Base-by-base conservation (phyloP, 1,284 basidiomycete genomes). In the Ganoderma meredithae region DNA sequence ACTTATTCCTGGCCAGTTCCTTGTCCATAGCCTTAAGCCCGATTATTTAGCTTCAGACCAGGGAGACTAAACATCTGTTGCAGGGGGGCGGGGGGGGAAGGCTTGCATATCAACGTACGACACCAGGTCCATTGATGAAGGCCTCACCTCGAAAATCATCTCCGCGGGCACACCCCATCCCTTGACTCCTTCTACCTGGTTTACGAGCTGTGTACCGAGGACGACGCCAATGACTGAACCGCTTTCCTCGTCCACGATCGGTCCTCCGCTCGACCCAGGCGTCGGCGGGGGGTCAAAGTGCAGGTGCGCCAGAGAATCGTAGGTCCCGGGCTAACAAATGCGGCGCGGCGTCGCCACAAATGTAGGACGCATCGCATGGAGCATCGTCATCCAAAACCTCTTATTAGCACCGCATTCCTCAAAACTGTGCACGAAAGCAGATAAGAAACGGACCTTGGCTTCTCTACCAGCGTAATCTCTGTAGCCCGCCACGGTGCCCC, bases 91-190 rank as follows among this genome's bases (percentile, higher is more conserved):
- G 19, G 19, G 15, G 15, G 12, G 19, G 25, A 8, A 25, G 22
- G 22, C 6, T 22, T 10, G 47, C 49, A 17, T 22, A n/a, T 39
- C 10, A 41, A 8, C 12, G 52, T 31, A 43, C 41, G n/a, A n/a
- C 44, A 47, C 6, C n/a, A 44, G 7, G 43, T 17, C 43, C n/a
- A 22, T n/a, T 44, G 39, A 41, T 41, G 13, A 1, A 5, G 31
- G 33, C 71, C 81, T 63, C 67, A 87, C 88, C 84, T 91, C 90
- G 72, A 86, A 92, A 22, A 93, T 86, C 62, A 85, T 82, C 76
- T 94, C 91, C 0, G 89, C 83, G 0, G 90, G 90, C 3, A 88
- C 86, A n/a, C 88, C 90, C 84, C 90, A 92, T 0, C 91, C 90
- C 40, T 87, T 80, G 39, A 84, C 76, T 9, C 89, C 90, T 64